Evolutionary conservation across 139 green algal genomes (phyloP), one percentile per base, ranked within the genome.

Genomic region (Tetraselmis chui): DNA sequence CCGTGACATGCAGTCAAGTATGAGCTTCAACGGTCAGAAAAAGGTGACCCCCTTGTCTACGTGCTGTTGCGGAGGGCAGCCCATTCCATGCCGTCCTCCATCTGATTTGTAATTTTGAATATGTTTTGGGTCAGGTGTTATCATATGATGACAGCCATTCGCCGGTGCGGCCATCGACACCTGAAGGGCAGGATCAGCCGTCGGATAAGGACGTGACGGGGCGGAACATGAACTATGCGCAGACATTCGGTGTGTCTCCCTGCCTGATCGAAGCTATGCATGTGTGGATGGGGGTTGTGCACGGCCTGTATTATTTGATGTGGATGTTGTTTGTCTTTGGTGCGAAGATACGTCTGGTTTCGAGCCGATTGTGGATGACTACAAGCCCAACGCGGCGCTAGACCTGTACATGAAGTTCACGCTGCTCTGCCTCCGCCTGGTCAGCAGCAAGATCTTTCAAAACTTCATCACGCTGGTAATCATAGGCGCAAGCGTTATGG

Each of bases 381-480:
- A 18, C 11, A 67, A 5, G 11, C 18, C 45, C 45, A 67, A 18
- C 45, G 18, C 11, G 45, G 45, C 45, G 45, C 45, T 67, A 18
- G 18, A 67, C 11, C 5, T 67, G 5, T 67, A 67, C 45, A 67
- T 67, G 45, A 18, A 67, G 11, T 67, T 67, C 45, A 67, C 45
- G 5, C 45, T 67, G 5, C 45, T 67, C 11, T 67, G 45, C 45
- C 45, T 67, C 11, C 45, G 45, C 45, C 45, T 67, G 5, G 45
- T 67, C 11, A 67, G 45, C 45, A 67, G 45, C 45, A 67, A 67
- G 45, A 67, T 18, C 11, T 77, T 77, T 25, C 74, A 77, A 25
- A 77, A 77, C 74, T 77, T 77, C 74, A 77, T 77, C 2, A 77
- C 74, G 18, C 2, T 29, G 23, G 74, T 77, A 2, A 77, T 77